A percentile compares a stretch with the other conserved stretches of the same genome.
Conservation (phyloP, 768 basidiomycete species). For the Trametes meyenii region DNA sequence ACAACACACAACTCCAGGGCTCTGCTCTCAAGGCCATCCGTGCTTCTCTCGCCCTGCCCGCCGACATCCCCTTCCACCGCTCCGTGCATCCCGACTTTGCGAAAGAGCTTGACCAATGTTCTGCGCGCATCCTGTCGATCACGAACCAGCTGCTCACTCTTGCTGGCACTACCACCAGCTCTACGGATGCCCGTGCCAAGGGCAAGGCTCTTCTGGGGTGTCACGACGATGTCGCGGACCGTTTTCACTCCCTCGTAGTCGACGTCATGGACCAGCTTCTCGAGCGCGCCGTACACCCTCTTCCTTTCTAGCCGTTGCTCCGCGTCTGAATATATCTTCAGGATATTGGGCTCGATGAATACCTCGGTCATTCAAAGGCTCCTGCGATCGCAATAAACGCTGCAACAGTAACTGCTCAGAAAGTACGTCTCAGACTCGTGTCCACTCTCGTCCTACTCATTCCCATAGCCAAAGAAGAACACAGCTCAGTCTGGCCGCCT, state of each 20-base stretch:
- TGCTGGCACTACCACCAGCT: conserved; percentile 46
- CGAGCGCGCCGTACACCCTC: conserved; percentile 67
- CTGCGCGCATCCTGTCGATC: conserved; percentile 63
- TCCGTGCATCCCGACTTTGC: conserved; percentile 78
- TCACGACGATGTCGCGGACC: conserved; percentile 84
- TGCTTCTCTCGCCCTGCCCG: conserved; percentile 60
- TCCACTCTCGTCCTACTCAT: neutral
- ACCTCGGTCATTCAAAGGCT: conserved; percentile 67
- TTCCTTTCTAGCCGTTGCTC: neutral
- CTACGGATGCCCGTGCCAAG: conserved; percentile 43
- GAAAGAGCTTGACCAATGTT: conserved; percentile 68
- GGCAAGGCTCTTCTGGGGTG: conserved; percentile 58
- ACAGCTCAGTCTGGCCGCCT: conserved; percentile 45
- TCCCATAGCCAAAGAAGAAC: conserved; percentile 35
- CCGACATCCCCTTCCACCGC: conserved; percentile 87
- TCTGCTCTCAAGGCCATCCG: conserved; percentile 66
- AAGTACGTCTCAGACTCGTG: conserved; percentile 14
- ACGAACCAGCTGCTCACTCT: conserved; percentile 65
- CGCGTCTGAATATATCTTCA: conserved; percentile 30
- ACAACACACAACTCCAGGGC: conserved; percentile 60
- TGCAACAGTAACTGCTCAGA: conserved; percentile 13
- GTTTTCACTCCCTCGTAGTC: conserved; percentile 76
- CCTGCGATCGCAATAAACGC: conserved; percentile 64
- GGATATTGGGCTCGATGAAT: conserved; percentile 85
- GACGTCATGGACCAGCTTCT: conserved; percentile 83